phyloP scores from a whole-genome alignment of 768 basidiomycete genomes.

The Hypholoma fasciculare region DNA sequence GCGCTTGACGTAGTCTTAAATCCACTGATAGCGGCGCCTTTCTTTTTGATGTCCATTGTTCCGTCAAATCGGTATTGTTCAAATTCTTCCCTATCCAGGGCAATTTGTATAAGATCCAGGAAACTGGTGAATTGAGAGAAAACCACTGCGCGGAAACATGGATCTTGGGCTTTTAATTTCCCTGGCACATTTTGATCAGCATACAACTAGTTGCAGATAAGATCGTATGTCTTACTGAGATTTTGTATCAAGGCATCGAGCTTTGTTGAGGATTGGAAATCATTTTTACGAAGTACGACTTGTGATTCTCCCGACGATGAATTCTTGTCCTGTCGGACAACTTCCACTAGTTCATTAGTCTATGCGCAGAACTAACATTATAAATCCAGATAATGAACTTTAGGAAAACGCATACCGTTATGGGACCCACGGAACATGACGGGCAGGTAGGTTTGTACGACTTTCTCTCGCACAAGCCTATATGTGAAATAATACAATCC shows the following conservation, averaged over 20 bases:
- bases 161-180: conserved; percentile 67
- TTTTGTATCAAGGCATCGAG: conserved; percentile 78
- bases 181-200: neutral
- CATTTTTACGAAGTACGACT: conserved; percentile 70
- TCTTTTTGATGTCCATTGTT: conserved; percentile 84
- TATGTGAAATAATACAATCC: conserved; percentile 80
- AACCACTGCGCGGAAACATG: conserved; percentile 79
- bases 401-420: conserved; percentile 42
- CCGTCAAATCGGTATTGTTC: conserved; percentile 87
- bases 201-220: neutral
- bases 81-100: conserved; percentile 67
- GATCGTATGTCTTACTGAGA: conserved; percentile 47
- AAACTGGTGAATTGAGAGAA: conserved; percentile 93
- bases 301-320: conserved; percentile 29
- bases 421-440: conserved; percentile 69
- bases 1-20: conserved; percentile 71
- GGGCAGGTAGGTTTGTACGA: conserved; percentile 78
- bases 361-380: conserved; percentile 18
- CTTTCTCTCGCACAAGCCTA: conserved; percentile 68
- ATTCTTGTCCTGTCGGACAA: conserved; percentile 42
- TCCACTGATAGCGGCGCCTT: conserved; percentile 70
- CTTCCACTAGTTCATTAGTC: conserved; percentile 65
- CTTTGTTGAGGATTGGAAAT: conserved; percentile 91
- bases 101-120: conserved; percentile 75
- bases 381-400: neutral